phyloP scores from a whole-genome alignment of 495 filamentous ascomycete genomes.

The Aspergillus asperescens region DNA sequence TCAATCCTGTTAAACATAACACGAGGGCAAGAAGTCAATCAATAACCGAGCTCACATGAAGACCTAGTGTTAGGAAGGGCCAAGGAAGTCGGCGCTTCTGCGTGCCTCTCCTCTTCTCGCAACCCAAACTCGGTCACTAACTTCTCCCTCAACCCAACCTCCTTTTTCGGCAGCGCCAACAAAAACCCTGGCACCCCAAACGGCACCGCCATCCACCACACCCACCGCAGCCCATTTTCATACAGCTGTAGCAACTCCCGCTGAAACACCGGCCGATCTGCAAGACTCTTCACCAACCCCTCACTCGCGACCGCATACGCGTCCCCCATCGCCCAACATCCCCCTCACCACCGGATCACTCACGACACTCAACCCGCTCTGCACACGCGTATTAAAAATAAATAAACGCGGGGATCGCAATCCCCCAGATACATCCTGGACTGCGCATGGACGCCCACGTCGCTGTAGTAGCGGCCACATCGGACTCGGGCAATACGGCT shows the following conservation, averaged over 20 bases:
- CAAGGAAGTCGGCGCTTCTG: too few relatives aligned
- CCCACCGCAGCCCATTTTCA: not conserved
- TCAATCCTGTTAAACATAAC: too few relatives aligned
- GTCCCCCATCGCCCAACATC: not conserved
- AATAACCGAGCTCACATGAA: too few relatives aligned
- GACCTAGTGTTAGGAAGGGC: too few relatives aligned
- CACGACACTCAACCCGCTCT: not conserved
- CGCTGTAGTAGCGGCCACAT: not conserved
- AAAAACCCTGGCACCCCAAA: not conserved
- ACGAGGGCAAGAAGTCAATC: too few relatives aligned
- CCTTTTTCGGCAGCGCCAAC: not conserved
- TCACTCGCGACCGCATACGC: conserved; percentile 1
- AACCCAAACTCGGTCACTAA: conserved; percentile 1
- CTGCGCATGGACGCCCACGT: conserved; percentile 6
- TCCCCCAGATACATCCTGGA: conserved; percentile 1
- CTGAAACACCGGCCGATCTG: not conserved
- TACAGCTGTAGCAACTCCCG: not conserved
- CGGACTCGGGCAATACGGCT: conserved; percentile 20
- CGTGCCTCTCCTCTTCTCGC: not conserved
- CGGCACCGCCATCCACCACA: not conserved
- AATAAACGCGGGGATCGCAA: not conserved
- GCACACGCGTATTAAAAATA: not conserved
- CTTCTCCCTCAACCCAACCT: not conserved
- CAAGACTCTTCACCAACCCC: not conserved
- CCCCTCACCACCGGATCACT: not conserved